Evolutionary conservation across 352 stramenopile species (phyloP).

Genomic region (Pythium insidiosum): DNA sequence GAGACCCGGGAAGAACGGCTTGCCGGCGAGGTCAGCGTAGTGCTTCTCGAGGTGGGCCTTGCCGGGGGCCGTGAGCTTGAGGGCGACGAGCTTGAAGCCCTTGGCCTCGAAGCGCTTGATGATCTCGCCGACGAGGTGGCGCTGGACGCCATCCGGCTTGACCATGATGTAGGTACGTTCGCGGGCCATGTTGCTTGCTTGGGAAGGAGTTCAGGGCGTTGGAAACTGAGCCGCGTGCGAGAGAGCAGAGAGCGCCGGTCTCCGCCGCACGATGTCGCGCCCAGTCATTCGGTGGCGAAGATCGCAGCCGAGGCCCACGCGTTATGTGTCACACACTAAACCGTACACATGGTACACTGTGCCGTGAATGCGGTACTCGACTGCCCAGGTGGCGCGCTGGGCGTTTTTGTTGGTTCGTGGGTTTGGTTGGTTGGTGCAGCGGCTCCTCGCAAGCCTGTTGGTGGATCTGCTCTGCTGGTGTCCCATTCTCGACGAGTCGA

Average conservation of each 20-base stretch:
- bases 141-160: constrained; percentile 98
- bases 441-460: no score
- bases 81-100: constrained; percentile 95
- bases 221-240: no score
- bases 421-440: no score
- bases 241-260: no score
- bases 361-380: no score
- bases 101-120: constrained; percentile 97
- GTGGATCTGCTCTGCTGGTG: no score
- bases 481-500: no score
- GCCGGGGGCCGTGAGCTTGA: constrained; percentile 87
- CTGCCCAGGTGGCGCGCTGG: background rate
- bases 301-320: no score
- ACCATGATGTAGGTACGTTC: constrained; percentile 90
- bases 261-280: no score
- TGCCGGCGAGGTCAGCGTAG: constrained; percentile 92
- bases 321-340: no score
- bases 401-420: background rate
- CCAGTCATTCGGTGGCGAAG: no score
- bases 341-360: no score
- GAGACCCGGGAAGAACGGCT: constrained; percentile 92
- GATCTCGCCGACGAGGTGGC: constrained; percentile 93
- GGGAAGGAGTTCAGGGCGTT: constrained; percentile 1
- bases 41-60: constrained; percentile 82
- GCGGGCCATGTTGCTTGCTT: constrained; percentile 26